Evolutionary conservation across 2,329 filamentous ascomycete genomes (phyloP), one percentile per base, ranked within the genome.

Genomic region (Epichloe aotearoae): DNA sequence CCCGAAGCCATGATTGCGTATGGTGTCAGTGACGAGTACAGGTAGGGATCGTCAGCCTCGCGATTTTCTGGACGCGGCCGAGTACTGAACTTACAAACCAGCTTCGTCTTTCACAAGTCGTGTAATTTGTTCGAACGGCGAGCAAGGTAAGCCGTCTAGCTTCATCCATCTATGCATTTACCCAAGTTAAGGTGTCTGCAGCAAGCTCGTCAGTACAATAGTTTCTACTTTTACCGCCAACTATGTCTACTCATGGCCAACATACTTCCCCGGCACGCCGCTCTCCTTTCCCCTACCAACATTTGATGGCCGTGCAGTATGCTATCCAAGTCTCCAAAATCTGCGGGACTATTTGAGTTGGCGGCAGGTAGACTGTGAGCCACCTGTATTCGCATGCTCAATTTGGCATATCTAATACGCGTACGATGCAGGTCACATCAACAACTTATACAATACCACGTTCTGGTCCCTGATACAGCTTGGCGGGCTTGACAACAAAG

Each of bases 361-460:
- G 93, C 79, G 93, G 59, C 93, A 98, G 67, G 93, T 87, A 42
- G 93, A 98, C 66, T 97, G 93, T 93, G 65, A 66, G 83, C 49
- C 23, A 20, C 15, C 7, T 14, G 23, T 5, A 15, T 4, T 4
- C 14, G 12, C n/a, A 3, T 33, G 5, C 30, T 15, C 7, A 1
- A 20, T 50, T 19, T 23, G 6, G 17, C n/a, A 34, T 40, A 17
- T 58, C 62, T 54, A 64, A 33, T 58, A 61, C 53, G 64, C 37
- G 3, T 11, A 23, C 0, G 10, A 53, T 91, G 6, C n/a, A 53
- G 87, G 87, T 57, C 93, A 98, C 64, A 95, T 98, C 60, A 98
- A 98, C 67, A 98, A 98, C 62, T 77, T 98, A 4, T 98, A 96
- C 68, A 98, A 98, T 65, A 98, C 93, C 0, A 88, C 88, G 0